Conservation (phyloP, 2,329 filamentous ascomycete species). For the Fusarium virguliforme region DNA sequence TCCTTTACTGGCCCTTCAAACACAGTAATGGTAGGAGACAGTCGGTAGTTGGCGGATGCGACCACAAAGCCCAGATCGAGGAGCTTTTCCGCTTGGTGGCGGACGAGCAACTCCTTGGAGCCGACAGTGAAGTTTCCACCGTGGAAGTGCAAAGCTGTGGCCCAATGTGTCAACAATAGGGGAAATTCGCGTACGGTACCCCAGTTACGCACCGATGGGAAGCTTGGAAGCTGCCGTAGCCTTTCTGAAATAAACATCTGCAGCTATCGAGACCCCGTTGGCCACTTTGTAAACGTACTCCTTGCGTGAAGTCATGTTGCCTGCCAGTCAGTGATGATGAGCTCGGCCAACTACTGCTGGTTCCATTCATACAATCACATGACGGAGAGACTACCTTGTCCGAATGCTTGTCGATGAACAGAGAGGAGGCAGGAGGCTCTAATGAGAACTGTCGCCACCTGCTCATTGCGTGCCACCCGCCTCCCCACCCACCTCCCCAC, state of each 20-base stretch:
- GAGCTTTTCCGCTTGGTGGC: constrained; percentile 8
- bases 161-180: background rate
- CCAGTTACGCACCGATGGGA: constrained; percentile 1
- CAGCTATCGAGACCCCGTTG: constrained; percentile 9
- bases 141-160: constrained; percentile 11
- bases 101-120: constrained; percentile 10
- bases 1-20: constrained; percentile 17
- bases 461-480: background rate
- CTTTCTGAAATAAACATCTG: constrained; percentile 15
- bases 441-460: background rate
- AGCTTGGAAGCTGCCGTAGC: constrained; percentile 9
- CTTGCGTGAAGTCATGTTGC: constrained; percentile 7
- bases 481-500: background rate
- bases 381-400: background rate
- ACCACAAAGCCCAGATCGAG: constrained; percentile 14
- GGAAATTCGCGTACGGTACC: background rate
- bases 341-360: background rate
- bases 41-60: constrained; percentile 11
- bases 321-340: constrained; percentile 2
- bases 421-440: background rate
- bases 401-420: background rate
- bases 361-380: background rate
- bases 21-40: constrained; percentile 15
- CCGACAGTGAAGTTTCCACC: constrained; percentile 12
- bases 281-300: constrained; percentile 10